Evolutionary conservation across 768 basidiomycete species (phyloP).

Genomic region (Floccularia luteovirens): DNA sequence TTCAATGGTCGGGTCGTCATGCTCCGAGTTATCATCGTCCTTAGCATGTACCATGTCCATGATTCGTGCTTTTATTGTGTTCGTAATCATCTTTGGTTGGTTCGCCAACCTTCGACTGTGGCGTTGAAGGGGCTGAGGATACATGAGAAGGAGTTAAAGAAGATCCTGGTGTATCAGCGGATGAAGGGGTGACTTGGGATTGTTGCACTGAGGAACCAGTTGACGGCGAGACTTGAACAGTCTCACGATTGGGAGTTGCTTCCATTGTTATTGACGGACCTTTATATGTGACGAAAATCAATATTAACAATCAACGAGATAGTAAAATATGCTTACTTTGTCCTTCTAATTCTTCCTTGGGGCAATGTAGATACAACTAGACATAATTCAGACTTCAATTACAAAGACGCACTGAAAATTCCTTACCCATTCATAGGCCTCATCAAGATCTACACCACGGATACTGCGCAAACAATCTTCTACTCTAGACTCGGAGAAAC

Average conservation of each 20-base stretch:
- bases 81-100: too few species aligned
- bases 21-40: constrained; percentile 16
- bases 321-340: constrained; percentile 20
- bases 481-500: constrained; percentile 64
- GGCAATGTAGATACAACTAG: constrained; percentile 61
- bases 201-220: too few species aligned
- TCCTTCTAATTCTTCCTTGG: constrained; percentile 47
- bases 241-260: too few species aligned
- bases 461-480: constrained; percentile 64
- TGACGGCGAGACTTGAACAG: too few species aligned
- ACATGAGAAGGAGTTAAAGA: too few species aligned
- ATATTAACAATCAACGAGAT: constrained; percentile 2
- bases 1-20: constrained; percentile 48
- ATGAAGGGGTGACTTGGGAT: too few species aligned
- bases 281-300: too few species aligned
- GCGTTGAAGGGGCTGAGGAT: too few species aligned
- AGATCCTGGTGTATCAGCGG: too few species aligned
- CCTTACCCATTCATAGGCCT: constrained; percentile 86
- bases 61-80: not conserved
- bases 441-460: constrained; percentile 69
- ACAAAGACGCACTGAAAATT: not conserved
- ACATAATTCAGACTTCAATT: constrained; percentile 2
- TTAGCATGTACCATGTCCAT: constrained; percentile 1
- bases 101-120: too few species aligned
- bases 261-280: too few species aligned